phyloP scores from a whole-genome alignment of 768 basidiomycete species.

The Agrocybe praecox region DNA sequence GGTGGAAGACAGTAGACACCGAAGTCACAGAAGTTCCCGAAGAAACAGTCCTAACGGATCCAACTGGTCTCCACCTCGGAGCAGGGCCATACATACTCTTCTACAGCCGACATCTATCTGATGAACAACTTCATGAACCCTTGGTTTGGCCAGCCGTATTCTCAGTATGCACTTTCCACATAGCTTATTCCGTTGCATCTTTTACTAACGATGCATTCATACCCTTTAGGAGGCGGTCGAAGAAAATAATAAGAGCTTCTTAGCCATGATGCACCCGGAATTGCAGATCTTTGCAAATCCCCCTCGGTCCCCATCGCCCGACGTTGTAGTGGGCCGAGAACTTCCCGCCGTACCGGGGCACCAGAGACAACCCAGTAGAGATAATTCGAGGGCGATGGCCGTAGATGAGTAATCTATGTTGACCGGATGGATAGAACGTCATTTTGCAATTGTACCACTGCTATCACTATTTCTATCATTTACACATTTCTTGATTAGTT shows the following conservation, averaged over 20 bases:
- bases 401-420: slow-evolving; percentile 11
- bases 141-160: slow-evolving; percentile 39
- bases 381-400: slow-evolving; percentile 15
- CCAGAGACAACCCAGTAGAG: slow-evolving; percentile 4
- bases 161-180: slow-evolving; percentile 28
- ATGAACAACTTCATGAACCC: slow-evolving; percentile 35
- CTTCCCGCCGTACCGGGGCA: slow-evolving; percentile 12
- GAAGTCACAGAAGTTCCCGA: slow-evolving; percentile 73
- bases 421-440: not conserved
- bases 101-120: slow-evolving; percentile 51
- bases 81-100: slow-evolving; percentile 82
- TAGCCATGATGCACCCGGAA: slow-evolving; percentile 34
- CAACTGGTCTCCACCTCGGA: slow-evolving; percentile 70
- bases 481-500: not conserved
- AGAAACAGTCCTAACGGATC: slow-evolving; percentile 67
- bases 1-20: slow-evolving; percentile 85
- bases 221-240: slow-evolving; percentile 32
- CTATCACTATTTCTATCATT: not conserved
- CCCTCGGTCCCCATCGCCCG: slow-evolving; percentile 9
- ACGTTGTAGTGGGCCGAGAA: slow-evolving; percentile 3
- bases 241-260: slow-evolving; percentile 35
- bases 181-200: not conserved
- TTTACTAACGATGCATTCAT: not conserved
- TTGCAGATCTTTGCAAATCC: slow-evolving; percentile 26
- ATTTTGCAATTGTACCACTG: not conserved